Conservation (phyloP, 441 rosid species). For the Adansonia madagascariensis region DNA sequence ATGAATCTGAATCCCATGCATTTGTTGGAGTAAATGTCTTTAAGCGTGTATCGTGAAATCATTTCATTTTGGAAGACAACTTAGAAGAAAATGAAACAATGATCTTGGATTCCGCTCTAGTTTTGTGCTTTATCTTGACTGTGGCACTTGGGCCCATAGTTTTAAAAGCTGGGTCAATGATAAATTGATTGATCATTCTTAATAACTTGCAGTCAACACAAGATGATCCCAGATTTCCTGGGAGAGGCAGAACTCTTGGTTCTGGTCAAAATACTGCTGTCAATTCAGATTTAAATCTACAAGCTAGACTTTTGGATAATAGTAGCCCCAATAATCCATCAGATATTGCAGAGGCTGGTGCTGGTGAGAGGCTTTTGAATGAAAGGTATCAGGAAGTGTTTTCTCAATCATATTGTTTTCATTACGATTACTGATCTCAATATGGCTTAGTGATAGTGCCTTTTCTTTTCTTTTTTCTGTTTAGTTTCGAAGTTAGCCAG, state of each 20-base stretch:
- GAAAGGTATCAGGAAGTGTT: conserved; percentile 55
- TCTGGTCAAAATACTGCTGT: conserved; percentile 46
- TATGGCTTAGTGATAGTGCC: not conserved
- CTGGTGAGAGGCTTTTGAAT: conserved; percentile 44
- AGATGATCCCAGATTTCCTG: conserved; percentile 74
- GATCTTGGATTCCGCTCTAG: not conserved
- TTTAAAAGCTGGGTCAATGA: conserved; percentile 13
- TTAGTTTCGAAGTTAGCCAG: not conserved
- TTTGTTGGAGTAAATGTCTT: conserved; percentile 17
- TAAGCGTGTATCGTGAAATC: conserved; percentile 1
- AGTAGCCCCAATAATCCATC: conserved; percentile 45
- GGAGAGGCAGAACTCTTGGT: conserved; percentile 74
- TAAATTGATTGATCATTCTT: conserved; percentile 12
- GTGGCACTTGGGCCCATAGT: not conserved
- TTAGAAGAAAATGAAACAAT: not conserved
- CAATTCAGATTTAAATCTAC: conserved; percentile 72
- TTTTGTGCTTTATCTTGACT: conserved; percentile 18
- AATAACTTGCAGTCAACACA: conserved; percentile 52
- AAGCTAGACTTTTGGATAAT: conserved; percentile 78
- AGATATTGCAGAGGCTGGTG: conserved; percentile 40
- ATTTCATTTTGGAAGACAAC: conserved; percentile 4
- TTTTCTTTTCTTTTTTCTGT: conserved; percentile 15
- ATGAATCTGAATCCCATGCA: not conserved
- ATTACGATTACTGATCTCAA: conserved; percentile 17
- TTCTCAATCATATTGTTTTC: conserved; percentile 20